These are phyloP conservation scores for Farysia itapuensis DNA, from an alignment of 1,284 basidiomycete species.

Conservation along the genomic window DNA sequence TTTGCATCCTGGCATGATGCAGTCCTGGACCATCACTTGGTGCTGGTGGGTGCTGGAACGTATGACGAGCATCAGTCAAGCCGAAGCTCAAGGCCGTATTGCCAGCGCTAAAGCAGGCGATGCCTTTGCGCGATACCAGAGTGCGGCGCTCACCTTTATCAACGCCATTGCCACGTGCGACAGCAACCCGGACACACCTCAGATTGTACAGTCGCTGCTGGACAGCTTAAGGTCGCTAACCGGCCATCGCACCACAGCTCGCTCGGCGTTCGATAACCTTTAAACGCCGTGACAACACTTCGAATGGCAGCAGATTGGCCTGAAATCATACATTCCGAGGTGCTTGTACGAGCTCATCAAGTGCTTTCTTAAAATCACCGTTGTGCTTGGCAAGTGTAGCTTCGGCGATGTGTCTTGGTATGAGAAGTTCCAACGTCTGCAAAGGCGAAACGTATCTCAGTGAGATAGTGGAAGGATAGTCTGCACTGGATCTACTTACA, in stretches of 20 bases:
- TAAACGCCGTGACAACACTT: too few species aligned
- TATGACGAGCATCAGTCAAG: constrained; percentile 8
- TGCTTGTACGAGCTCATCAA: constrained; percentile 16
- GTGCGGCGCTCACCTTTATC: constrained; percentile 20
- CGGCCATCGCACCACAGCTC: constrained; percentile 6
- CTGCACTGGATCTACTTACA: constrained; percentile 29
- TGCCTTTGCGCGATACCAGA: constrained; percentile 14
- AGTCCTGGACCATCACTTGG: constrained; percentile 27
- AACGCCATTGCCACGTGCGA: constrained; percentile 22
- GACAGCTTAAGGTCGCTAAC: constrained; percentile 5
- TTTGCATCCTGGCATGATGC: constrained; percentile 24
- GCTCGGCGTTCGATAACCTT: constrained; percentile 4
- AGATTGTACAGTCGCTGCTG: constrained; percentile 14
- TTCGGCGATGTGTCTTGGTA: constrained; percentile 27
- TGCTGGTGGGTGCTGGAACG: constrained; percentile 10
- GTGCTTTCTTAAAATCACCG: constrained; percentile 38
- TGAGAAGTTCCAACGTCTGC: constrained; percentile 28
- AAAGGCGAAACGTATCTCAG: background rate
- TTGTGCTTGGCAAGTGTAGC: constrained; percentile 32
- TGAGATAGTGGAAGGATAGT: background rate
- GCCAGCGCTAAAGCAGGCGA: constrained; percentile 21
- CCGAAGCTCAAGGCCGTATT: constrained; percentile 5
- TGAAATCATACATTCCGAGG: too few species aligned
- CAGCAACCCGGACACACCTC: constrained; percentile 8
- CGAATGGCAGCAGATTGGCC: too few species aligned